Base-by-base conservation (phyloP, 352 stramenopile genomes). In the Pythium volutum region DNA sequence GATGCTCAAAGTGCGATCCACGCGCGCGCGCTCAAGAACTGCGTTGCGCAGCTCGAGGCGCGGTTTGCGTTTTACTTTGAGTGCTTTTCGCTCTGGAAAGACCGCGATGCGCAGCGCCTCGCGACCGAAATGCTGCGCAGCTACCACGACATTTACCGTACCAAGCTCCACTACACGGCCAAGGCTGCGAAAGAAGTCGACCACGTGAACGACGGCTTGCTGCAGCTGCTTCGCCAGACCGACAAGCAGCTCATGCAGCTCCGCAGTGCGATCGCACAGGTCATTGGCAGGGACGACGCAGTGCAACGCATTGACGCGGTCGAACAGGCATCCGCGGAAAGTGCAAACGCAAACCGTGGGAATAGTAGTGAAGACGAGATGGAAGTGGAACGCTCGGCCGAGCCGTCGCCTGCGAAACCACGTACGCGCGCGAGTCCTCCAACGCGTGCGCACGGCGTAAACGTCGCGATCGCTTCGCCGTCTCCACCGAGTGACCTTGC, bases 31-130 rank as follows among this genome's bases (percentile, higher is more conserved):
- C 49, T 89, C 12, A 82, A 78, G 49, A 69, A 63, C 12, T 64
- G 64, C 20, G 77, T 87, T 2, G 56, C 74, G 18, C 63, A 62
- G 33, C 55, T 88, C 14, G 68, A 79, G 11, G 80, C 77, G 23
- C 66, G 78, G n/a, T 88, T 90, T 64, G 67, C 67, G 1, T 87
- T 88, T 42, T 90, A 90, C 62, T 77, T 79, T 31, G 80, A 82
- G 31, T 76, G 72, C n/a, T 90, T 90, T 58, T 71, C 71, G 36
- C 60, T 64, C 5, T 90, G 80, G 80, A 90, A 90, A 43, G 59
- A 75, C 4, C 67, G 71, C 5, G 80, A 90, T 62, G 80, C 80
- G 0, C 67, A 90, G 46, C 73, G 75, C 0, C 60, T 90, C 11
- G 75, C 80, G 0, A 43, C 45, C 0, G 80, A 90, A 42, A 70